A percentile compares a stretch with the other conserved stretches of the same genome.
Evolutionary conservation across 139 green algal species (phyloP).

Genomic region (Mesotaenium endlicherianum): DNA sequence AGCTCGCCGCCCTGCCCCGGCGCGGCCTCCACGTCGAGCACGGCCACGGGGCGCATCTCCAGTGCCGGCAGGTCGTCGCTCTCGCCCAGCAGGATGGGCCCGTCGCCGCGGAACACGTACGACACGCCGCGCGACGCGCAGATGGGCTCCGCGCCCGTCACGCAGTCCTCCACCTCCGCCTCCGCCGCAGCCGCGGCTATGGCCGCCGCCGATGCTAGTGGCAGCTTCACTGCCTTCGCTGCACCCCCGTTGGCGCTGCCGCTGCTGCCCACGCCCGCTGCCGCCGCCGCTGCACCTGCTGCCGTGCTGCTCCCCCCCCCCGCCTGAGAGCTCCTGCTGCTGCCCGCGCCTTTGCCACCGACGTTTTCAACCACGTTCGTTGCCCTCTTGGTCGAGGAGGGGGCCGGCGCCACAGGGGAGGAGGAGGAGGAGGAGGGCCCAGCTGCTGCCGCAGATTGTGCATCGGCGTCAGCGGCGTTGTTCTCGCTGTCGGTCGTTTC

Average conservation of each 20-base stretch:
- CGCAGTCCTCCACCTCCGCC: too few species aligned
- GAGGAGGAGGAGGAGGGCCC: too few species aligned
- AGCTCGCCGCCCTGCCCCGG: not conserved
- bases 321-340: not conserved
- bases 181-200: not conserved
- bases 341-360: not conserved
- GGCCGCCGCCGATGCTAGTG: not conserved
- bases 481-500: not conserved
- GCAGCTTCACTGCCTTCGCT: not conserved
- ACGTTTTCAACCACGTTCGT: not conserved
- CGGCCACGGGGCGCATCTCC: not conserved
- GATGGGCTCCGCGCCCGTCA: too few species aligned
- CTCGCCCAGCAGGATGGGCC: not conserved
- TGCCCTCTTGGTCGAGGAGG: not conserved
- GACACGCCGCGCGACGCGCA: too few species aligned
- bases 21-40: not conserved
- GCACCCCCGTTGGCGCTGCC: not conserved
- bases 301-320: not conserved
- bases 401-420: too few species aligned
- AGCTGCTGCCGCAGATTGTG: too few species aligned
- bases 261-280: not conserved
- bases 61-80: not conserved
- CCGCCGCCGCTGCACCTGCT: not conserved
- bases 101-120: not conserved
- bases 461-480: not conserved